phyloP scores from a whole-genome alignment of 257 asterid genomes.

The Jasminum sambac region DNA sequence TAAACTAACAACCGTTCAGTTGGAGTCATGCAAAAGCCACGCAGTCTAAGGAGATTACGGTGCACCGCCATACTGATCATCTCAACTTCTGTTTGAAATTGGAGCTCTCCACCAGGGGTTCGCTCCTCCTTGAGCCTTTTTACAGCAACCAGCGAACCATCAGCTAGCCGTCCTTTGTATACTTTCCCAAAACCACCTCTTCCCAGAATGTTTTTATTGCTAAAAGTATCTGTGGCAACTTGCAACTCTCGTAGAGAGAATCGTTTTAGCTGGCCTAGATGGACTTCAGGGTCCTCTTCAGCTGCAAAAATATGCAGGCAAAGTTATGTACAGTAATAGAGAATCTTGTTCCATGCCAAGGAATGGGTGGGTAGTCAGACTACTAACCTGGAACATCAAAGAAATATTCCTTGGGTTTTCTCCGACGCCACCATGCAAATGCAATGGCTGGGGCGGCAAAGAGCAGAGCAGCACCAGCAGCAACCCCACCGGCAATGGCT shows the following conservation, averaged over 20 bases:
- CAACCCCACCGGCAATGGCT: conserved; percentile 60
- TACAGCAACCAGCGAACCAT: conserved; percentile 56
- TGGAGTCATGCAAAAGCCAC: conserved; percentile 60
- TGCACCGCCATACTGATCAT: conserved; percentile 63
- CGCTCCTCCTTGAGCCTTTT: conserved; percentile 57
- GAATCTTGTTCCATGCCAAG: background rate
- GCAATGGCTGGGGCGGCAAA: conserved; percentile 57
- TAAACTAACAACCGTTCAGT: conserved; percentile 56
- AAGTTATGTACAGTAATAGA: conserved; percentile 3
- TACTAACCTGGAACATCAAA: conserved; percentile 55
- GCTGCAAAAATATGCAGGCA: conserved; percentile 34
- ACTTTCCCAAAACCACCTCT: conserved; percentile 62
- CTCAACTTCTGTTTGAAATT: conserved; percentile 60
- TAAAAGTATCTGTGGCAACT: conserved; percentile 56
- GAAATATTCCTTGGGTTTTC: conserved; percentile 51
- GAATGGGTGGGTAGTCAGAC: background rate
- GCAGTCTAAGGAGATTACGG: conserved; percentile 51
- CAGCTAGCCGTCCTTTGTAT: conserved; percentile 55
- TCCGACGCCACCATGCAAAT: conserved; percentile 63
- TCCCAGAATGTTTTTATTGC: conserved; percentile 54
- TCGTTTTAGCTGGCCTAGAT: conserved; percentile 53
- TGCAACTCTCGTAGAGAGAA: conserved; percentile 53
- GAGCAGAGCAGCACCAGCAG: conserved; percentile 62
- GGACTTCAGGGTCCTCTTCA: conserved; percentile 60
- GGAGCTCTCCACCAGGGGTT: conserved; percentile 62